Base-by-base conservation (phyloP, 495 filamentous ascomycete genomes). In the Hypomontagnella monticulosa region DNA sequence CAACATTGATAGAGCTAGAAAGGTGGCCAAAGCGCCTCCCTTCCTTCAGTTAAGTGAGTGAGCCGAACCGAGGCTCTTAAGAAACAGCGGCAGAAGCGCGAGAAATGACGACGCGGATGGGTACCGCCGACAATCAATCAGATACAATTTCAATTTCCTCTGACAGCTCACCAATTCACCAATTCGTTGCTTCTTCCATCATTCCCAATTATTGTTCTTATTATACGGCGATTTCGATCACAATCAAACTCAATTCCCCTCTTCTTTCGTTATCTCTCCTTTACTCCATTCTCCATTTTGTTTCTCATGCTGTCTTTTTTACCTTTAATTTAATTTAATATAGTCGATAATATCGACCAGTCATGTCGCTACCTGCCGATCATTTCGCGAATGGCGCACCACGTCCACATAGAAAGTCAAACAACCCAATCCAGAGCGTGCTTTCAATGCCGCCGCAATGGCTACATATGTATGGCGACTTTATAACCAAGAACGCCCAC, bases 401-500 rank as follows among this genome's bases (percentile, higher is more conserved):
- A 56, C 71, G 52, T 59, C 44, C 71, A 2, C 33, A 61, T n/a
- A 49, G 43, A 4, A 42, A 68, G 48, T 59, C 69, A 16, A 59
- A 51, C n/a, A 70, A 68, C 20, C 57, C 68, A 1, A 63, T 63
- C 33, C 61, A 62, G 18, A 70, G 48, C 43, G 36, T 66, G 33
- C 36, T 64, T 1, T 72, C 85, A 7, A 76, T 88, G 42, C 90
- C 91, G 20, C 85, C 90, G 0, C 88, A 87, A 77, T 93, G 88
- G 89, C 76, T 96, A 30, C 79, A 84, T 50, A 84, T 90, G 71
- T 99, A 99, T 78, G 87, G 87, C 70, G 88, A 94, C 58, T 97
- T 97, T 77, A 93, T 99, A 79, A 91, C 90, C 37, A 94, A 93
- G 78, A 97, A 99, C 77, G 84, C 92, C 53, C 88, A 90, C 74